Percentiles rank a stretch among this genome's conserved stretches.
phyloP scores from a whole-genome alignment of 129 eudicot species.

The Erigeron canadensis region DNA sequence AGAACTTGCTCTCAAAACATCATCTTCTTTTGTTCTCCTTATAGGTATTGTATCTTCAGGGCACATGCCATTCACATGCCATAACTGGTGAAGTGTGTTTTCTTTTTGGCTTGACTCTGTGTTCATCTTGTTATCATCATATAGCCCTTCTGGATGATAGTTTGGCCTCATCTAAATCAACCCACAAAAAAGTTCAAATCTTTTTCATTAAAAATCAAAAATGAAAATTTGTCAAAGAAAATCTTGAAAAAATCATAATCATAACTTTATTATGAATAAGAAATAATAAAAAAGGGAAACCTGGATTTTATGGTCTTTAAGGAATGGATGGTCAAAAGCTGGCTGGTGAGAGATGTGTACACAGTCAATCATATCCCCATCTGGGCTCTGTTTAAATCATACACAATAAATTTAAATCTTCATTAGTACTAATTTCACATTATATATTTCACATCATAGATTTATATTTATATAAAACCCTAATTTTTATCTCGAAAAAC shows the following conservation, averaged over 20 bases:
- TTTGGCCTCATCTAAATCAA: slow-evolving; percentile 66
- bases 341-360: slow-evolving; percentile 90
- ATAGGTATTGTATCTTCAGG: slow-evolving; percentile 75
- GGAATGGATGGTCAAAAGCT: slow-evolving; percentile 94
- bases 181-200: not conserved
- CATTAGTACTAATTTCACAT: slow-evolving; percentile 20
- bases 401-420: slow-evolving; percentile 11
- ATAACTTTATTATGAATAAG: too few relatives aligned
- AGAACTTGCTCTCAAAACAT: slow-evolving; percentile 89
- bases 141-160: slow-evolving; percentile 83
- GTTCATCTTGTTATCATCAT: slow-evolving; percentile 61
- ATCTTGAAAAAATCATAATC: not conserved
- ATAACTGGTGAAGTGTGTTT: slow-evolving; percentile 61
- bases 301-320: slow-evolving; percentile 95
- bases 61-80: slow-evolving; percentile 87
- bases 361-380: slow-evolving; percentile 88
- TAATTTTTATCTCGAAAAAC: slow-evolving; percentile 22
- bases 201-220: not conserved
- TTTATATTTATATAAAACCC: not conserved
- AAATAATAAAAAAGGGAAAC: slow-evolving; percentile 23
- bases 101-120: slow-evolving; percentile 40
- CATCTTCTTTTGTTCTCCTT: slow-evolving; percentile 90
- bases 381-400: slow-evolving; percentile 70
- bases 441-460: not conserved
- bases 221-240: not conserved